Evolutionary conservation across 2,329 filamentous ascomycete species (phyloP), one percentile per base, ranked within the genome.

Genomic region (Parasarocladium wereldwijsianum): DNA sequence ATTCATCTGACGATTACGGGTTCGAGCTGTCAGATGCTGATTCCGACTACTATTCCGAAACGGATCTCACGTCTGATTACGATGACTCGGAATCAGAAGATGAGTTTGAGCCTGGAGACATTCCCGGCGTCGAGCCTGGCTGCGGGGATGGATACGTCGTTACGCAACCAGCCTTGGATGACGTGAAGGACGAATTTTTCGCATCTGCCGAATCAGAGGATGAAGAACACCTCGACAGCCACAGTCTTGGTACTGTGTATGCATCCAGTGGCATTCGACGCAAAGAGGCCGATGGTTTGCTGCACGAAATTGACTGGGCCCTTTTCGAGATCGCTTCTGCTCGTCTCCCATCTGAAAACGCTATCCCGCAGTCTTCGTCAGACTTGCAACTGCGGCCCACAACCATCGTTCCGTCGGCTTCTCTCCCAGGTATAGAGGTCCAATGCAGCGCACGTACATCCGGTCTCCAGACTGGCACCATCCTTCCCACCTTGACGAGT

Each of bases 231-330:
- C 64, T 94, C 1, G 72, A 81, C 25, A 83, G 76, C 0, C 90
- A 81, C 43, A 70, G 74, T 10, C 62, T 96, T 2, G 87, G 87
- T 3, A 74, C 84, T 43, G 63, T 96, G 4, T 84, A 92, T 44
- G 87, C 87, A 1, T 92, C 84, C 0, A 93, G 85, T 14, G 87
- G 87, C 6, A 79, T 96, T 34, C 74, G 84, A 4, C 73, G 87
- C 17, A 76, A 80, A 30, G 67, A 76, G 32, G 66, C 71, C 35
- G 64, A 78, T 36, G 75, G 77, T 4, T 58, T 92, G 15, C 62
- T 82, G 5, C 87, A 94, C 48, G 87, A 96, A 51, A 85, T 96
- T 25, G 87, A 96, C 51, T 96, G 87, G 87, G 85, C 86, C 0
- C 60, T 96, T 3, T 85, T 96, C 42, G 73, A 81, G 40, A 82